A percentile compares a stretch with the other conserved stretches of the same genome.
Conservation (phyloP, 2,329 filamentous ascomycete species). For the Leptodontidium sp. region DNA sequence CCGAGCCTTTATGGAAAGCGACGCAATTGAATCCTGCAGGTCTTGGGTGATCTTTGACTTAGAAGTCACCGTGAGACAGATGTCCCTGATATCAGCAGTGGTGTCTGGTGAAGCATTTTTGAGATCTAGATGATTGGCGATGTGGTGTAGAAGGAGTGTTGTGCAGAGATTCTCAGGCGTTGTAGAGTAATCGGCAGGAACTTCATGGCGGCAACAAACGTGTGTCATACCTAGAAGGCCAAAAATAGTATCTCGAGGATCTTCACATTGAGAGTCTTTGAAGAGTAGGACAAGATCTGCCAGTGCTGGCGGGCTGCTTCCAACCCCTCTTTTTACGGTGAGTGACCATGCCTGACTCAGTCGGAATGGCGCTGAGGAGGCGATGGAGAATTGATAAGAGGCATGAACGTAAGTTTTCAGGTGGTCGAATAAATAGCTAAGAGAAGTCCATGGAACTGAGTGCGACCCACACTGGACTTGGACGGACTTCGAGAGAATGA, state of each 20-base stretch:
- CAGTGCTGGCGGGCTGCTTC: background rate
- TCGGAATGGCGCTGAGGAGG: no score
- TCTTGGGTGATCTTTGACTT: background rate
- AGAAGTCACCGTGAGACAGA: background rate
- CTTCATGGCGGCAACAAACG: background rate
- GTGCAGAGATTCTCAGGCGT: background rate
- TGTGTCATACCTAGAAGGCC: background rate
- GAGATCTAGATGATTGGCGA: background rate
- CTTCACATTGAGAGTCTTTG: conserved; percentile 3
- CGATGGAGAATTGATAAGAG: no score
- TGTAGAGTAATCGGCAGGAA: conserved; percentile 5
- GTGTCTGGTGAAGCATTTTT: background rate
- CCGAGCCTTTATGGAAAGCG: background rate
- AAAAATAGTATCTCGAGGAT: background rate
- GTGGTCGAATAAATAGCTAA: no score
- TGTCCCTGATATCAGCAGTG: conserved; percentile 4
- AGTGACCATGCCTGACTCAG: no score
- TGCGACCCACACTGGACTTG: no score
- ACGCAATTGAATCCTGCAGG: background rate
- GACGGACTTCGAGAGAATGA: background rate
- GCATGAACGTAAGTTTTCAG: no score
- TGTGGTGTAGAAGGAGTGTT: background rate
- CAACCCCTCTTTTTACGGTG: no score
- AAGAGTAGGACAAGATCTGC: background rate
- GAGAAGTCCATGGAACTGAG: no score